A percentile compares a stretch with the other conserved stretches of the same genome.
Evolutionary conservation across 2,329 filamentous ascomycete species (phyloP).

Genomic region (Penicillium occitanis): DNA sequence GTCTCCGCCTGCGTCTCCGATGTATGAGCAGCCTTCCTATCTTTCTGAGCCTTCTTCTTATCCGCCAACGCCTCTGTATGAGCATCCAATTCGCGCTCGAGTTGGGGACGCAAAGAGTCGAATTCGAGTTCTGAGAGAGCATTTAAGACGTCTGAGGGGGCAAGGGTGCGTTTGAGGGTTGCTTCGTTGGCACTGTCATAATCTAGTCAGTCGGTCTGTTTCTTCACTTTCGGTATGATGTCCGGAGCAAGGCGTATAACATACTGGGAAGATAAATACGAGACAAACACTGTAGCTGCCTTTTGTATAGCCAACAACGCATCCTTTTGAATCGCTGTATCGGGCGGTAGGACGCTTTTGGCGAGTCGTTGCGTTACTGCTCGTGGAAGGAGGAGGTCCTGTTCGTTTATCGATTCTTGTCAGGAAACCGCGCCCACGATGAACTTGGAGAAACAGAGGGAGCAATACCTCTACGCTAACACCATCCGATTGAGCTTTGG

Average conservation of each 20-base stretch:
- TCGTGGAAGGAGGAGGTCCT: slow-evolving; percentile 64
- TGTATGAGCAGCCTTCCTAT: slow-evolving; percentile 47
- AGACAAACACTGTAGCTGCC: slow-evolving; percentile 66
- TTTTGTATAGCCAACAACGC: slow-evolving; percentile 64
- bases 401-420: slow-evolving; percentile 5
- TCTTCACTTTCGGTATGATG: not conserved
- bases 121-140: slow-evolving; percentile 63
- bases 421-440: not conserved
- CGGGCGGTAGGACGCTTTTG: slow-evolving; percentile 63
- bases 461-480: slow-evolving; percentile 41
- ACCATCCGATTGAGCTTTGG: slow-evolving; percentile 41
- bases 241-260: slow-evolving; percentile 24
- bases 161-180: slow-evolving; percentile 62
- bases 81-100: slow-evolving; percentile 59
- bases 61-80: slow-evolving; percentile 40
- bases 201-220: slow-evolving; percentile 5
- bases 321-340: slow-evolving; percentile 66
- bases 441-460: not conserved
- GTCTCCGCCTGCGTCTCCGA: slow-evolving; percentile 21
- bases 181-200: slow-evolving; percentile 59
- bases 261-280: slow-evolving; percentile 61
- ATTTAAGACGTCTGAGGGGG: slow-evolving; percentile 60
- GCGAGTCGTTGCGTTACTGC: slow-evolving; percentile 62
- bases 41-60: slow-evolving; percentile 39
- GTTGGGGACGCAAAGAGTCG: slow-evolving; percentile 56